Evolutionary conservation across 169 alveolate genomes (phyloP), one percentile per base, ranked within the genome.

Genomic region (Plasmodium malariae): DNA sequence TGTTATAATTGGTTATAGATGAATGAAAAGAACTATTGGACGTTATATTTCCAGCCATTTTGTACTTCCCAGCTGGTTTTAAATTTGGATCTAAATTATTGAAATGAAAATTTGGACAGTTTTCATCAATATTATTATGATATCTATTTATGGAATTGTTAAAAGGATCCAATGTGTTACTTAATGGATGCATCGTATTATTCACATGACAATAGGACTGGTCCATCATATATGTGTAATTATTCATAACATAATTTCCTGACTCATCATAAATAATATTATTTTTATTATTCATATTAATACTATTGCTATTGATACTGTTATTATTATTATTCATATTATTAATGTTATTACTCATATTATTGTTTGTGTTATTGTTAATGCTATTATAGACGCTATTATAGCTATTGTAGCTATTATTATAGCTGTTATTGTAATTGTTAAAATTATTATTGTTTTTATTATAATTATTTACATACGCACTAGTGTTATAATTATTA

Each of bases 211-310:
- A 69, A 45, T 69, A 69, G 1, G 63, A 43, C 9, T 60, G 36
- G n/a, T 69, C 78, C 6, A 40, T 24, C n/a, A n/a, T n/a, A n/a
- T n/a, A n/a, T n/a, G n/a, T n/a, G n/a, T 45, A 69, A 69, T 45
- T 69, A 62, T 76, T 76, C 28, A 76, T 62, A 14, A 32, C 32
- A 48, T 76, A 76, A 9, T 76, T 62, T 11, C 76, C 89, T 28
- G 63, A 32, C 12, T 36, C 36, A 36, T 26, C 62, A 67, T 76
- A 65, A 26, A 34, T 3, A 43, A 54, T 17, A 67, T 63, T 21
- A 43, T 54, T 43, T 17, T 45, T 40, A n/a, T 36, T 71, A 32
- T 48, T 71, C 5, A 32, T 30, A 9, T 54, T 1, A 63, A n/a
- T n/a, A 28, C 43, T 69, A 17, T 12, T 43, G 43, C 9, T 7